Evolutionary conservation across 148 eudicot species (phyloP).

Genomic region (Selenicereus undatus): DNA sequence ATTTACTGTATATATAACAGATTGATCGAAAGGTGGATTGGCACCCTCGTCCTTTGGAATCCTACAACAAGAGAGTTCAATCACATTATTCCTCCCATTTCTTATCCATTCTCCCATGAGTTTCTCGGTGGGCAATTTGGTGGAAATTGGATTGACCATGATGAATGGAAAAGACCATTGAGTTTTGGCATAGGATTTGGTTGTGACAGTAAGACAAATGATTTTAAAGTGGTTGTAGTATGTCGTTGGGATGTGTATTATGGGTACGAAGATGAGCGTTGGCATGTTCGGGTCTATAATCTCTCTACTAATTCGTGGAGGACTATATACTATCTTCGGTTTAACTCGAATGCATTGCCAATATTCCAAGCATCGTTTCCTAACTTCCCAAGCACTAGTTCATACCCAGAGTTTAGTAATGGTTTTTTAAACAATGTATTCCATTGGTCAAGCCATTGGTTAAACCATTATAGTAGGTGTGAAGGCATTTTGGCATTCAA

Average conservation of each 20-base stretch:
- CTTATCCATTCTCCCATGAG: constrained; percentile 1
- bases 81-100: constrained; percentile 5
- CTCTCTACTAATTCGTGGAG: constrained; percentile 8
- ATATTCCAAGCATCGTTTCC: neutral
- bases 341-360: neutral
- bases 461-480: neutral
- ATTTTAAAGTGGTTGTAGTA: constrained; percentile 7
- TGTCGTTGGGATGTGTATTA: neutral
- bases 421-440: neutral
- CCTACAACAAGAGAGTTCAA: neutral
- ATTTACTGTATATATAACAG: neutral
- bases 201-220: neutral
- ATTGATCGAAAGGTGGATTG: neutral
- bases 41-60: neutral
- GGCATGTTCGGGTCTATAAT: constrained; percentile 14
- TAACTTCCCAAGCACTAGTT: neutral
- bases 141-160: neutral
- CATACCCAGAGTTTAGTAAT: neutral
- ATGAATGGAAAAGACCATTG: neutral
- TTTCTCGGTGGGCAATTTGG: neutral
- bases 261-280: neutral
- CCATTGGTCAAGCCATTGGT: neutral
- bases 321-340: neutral
- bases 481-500: neutral
- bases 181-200: constrained; percentile 8